These are phyloP conservation scores for Scenedesmus sp. DNA, from an alignment of 163 green algal genomes.

Conservation along the genomic window DNA sequence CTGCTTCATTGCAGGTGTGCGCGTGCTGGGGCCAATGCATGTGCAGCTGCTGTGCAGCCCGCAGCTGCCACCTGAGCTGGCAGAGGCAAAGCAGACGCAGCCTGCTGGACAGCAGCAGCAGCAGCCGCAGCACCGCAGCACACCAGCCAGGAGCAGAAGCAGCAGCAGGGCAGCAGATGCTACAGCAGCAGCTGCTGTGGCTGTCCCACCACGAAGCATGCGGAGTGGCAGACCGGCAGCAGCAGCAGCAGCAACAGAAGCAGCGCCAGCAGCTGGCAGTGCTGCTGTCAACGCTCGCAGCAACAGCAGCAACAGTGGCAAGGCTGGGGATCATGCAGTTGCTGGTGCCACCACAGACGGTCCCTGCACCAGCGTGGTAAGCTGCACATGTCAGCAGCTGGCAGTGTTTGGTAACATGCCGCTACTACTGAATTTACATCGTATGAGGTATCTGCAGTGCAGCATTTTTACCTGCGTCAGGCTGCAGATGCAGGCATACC, in stretches of 20 bases:
- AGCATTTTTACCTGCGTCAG: no score
- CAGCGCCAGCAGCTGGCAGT: neutral
- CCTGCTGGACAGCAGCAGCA: neutral
- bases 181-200: no score
- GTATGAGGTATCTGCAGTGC: no score
- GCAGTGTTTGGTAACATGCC: neutral
- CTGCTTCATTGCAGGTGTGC: neutral
- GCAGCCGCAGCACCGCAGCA: neutral
- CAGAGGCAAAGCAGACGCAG: neutral
- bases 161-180: neutral
- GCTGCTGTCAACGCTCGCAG: neutral
- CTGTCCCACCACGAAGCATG: neutral
- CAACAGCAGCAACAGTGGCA: neutral
- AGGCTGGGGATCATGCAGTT: neutral
- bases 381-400: no score
- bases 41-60: constrained; percentile 13
- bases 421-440: no score
- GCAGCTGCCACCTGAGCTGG: neutral
- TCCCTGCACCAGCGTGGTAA: neutral
- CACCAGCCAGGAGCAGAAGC: neutral
- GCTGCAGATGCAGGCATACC: no score
- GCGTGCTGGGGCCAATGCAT: neutral
- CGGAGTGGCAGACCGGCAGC: no score
- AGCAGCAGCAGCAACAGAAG: neutral
- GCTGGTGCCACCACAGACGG: neutral